A percentile compares a stretch with the other conserved stretches of the same genome.
Conservation (phyloP, 805 yeast species). For the Saccharomycopsis sp. region DNA sequence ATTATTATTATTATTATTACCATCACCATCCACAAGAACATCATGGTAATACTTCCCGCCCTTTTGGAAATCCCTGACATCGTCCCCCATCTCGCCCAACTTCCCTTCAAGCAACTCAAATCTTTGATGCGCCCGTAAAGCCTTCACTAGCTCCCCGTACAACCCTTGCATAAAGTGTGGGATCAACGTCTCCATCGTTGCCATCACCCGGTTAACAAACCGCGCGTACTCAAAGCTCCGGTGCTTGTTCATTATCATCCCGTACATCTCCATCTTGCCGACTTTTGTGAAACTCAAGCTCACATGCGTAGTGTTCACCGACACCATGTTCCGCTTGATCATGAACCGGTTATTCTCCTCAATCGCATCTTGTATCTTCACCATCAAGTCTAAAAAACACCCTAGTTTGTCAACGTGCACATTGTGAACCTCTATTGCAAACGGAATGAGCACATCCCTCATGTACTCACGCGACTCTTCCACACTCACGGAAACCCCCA, state of each 20-base stretch:
- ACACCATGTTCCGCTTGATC: not conserved
- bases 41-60: constrained; percentile 10
- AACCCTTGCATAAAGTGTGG: too few species aligned
- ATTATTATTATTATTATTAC: not conserved
- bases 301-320: constrained; percentile 2
- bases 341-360: constrained; percentile 4
- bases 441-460: constrained; percentile 4
- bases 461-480: too few species aligned
- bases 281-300: not conserved
- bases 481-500: too few species aligned
- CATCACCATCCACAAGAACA: not conserved
- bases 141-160: constrained; percentile 3
- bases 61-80: not conserved
- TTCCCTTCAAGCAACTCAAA: not conserved
- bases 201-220: not conserved
- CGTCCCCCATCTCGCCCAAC: not conserved
- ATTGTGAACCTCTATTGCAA: not conserved
- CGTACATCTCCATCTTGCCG: constrained; percentile 6
- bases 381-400: constrained; percentile 7
- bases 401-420: not conserved
- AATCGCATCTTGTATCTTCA: constrained; percentile 4
- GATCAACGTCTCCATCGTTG: constrained; percentile 1
- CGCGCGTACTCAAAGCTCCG: too few species aligned
- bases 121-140: too few species aligned
- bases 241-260: constrained; percentile 1